Conservation (phyloP, 108 stramenopile species). For the Bacterosira constricta region DNA sequence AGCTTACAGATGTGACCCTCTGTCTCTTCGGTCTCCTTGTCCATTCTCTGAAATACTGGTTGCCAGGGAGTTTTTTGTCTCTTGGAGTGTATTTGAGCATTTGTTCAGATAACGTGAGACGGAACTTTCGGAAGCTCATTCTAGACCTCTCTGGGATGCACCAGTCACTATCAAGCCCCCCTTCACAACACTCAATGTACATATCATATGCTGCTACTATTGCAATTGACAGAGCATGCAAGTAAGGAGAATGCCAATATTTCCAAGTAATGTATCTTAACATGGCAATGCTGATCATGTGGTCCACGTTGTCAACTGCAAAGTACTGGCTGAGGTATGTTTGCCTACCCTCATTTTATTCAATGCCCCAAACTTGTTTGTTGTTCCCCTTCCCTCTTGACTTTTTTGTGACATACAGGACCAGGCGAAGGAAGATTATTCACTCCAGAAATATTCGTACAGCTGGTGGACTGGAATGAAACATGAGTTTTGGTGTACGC, state of each 20-base stretch:
- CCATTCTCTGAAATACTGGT: not conserved
- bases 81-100: not conserved
- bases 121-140: not conserved
- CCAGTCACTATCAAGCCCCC: slow-evolving; percentile 6
- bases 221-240: slow-evolving; percentile 9
- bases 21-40: not conserved
- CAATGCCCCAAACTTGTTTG: slow-evolving; percentile 16
- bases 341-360: slow-evolving; percentile 8
- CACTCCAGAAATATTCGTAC: slow-evolving; percentile 7
- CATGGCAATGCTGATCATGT: not conserved
- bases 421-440: not conserved
- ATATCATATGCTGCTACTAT: slow-evolving; percentile 3
- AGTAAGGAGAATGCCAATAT: slow-evolving; percentile 18
- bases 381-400: not conserved
- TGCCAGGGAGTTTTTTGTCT: not conserved
- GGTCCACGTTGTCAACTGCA: slow-evolving; percentile 8
- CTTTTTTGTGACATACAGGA: not conserved
- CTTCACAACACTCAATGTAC: slow-evolving; percentile 13
- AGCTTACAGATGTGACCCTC: too few species aligned
- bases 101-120: not conserved
- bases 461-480: slow-evolving; percentile 16
- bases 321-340: slow-evolving; percentile 5
- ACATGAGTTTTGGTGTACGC: slow-evolving; percentile 4
- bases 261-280: slow-evolving; percentile 7
- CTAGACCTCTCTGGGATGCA: not conserved